Evolutionary conservation across 179 eudicot genomes (phyloP), one percentile per base, ranked within the genome.

Genomic region (Corrigiola litoralis): DNA sequence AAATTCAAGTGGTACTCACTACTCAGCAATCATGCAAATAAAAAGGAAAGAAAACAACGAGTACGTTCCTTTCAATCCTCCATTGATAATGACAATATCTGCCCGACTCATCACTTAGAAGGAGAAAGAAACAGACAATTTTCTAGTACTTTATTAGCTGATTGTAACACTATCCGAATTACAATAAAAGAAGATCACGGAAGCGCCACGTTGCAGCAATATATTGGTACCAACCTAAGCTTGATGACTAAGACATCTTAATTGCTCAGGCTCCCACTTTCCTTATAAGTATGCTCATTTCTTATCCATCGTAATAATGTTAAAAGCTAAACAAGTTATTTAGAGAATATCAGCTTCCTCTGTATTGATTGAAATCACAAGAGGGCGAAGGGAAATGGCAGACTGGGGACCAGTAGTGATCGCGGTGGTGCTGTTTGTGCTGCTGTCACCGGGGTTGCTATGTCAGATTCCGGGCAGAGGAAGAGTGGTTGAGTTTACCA

Each of bases 391-490:
- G 34, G 5, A 2, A 58, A 44, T 72, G 81, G 72, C 72, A 7
- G 80, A 83, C 32, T 83, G 82, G 84, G 87, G 87, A 1, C 84
- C 84, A 38, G 82, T 83, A 49, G 68, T 83, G 45, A 71, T 83
- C 47, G 76, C 84, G 14, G 70, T 79, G 78, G 59, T 81, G 65
- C 67, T 84, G 45, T 84, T 84, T 68, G 68, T 83, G 4, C 60
- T 83, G 68, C 49, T 83, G 23, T 29, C 82, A 4, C 87, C 84
- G 29, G 87, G 87, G 56, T 58, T 83, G 73, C 76, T 80, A 6
- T 83, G 82, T 58, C 84, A 80, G 65, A 57, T 83, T 0, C 87
- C 87, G 16, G 87, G 81, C 21, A 67, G 52, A 37, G 53, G 61
- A 6, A 42, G 70, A 7, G 58, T 52, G 57, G 68, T 74, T 5